A percentile compares a stretch with the other conserved stretches of the same genome.
Evolutionary conservation across 345 rosid genomes (phyloP).

Genomic region (Salix arbutifolia): DNA sequence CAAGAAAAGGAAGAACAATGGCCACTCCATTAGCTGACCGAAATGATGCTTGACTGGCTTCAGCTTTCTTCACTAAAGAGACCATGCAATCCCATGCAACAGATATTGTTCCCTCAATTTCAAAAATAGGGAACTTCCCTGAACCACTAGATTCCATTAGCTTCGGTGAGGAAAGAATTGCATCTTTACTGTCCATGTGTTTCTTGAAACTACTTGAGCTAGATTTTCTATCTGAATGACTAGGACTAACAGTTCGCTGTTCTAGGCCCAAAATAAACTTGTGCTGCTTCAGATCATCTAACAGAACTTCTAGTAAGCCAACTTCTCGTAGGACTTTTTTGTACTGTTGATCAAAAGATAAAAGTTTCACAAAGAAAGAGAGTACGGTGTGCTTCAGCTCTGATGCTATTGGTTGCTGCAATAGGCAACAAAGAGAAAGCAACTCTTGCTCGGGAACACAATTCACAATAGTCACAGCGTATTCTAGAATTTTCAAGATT

Average conservation of each 20-base stretch:
- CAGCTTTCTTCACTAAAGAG: constrained; percentile 90
- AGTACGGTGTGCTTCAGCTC: constrained; percentile 88
- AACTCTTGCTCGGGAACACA: constrained; percentile 99
- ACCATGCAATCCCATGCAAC: constrained; percentile 96
- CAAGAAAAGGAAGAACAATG: constrained; percentile 81
- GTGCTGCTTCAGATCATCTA: constrained; percentile 94
- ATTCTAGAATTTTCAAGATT: constrained; percentile 94
- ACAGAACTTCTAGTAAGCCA: constrained; percentile 89
- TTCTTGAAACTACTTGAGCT: constrained; percentile 79
- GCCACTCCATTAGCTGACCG: constrained; percentile 86
- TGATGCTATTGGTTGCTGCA: constrained; percentile 93
- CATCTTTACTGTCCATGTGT: constrained; percentile 76
- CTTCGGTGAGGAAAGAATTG: constrained; percentile 86
- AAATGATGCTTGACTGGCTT: constrained; percentile 79
- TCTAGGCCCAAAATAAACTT: constrained; percentile 79
- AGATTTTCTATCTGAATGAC: constrained; percentile 59
- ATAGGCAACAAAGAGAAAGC: constrained; percentile 92
- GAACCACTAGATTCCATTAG: constrained; percentile 80
- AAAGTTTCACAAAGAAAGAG: constrained; percentile 86
- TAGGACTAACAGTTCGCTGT: constrained; percentile 34
- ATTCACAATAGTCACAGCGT: constrained; percentile 97
- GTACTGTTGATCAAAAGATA: constrained; percentile 98
- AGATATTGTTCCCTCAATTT: constrained; percentile 69
- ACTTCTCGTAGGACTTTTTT: constrained; percentile 97
- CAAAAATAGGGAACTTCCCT: constrained; percentile 76